A percentile compares a stretch with the other conserved stretches of the same genome.
Conservation (phyloP, 345 rosid species). For the Gossypium sturtianum region DNA sequence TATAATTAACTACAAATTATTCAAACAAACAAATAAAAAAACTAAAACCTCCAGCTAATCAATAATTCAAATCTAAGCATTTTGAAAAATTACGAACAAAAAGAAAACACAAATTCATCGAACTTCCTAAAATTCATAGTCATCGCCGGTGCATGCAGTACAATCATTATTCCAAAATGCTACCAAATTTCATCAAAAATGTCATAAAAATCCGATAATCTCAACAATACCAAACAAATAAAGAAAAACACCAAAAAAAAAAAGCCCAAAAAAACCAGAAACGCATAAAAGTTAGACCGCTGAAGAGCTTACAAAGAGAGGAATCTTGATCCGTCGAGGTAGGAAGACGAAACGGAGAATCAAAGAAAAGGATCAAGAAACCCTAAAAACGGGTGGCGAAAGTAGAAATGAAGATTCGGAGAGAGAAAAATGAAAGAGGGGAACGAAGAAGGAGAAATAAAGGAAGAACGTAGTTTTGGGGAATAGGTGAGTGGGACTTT, state of each 20-base stretch:
- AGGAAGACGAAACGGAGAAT: constrained; percentile 12
- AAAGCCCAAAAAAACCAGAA: not conserved
- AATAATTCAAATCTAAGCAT: constrained; percentile 17
- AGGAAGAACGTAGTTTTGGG: constrained; percentile 25
- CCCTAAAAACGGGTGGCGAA: constrained; percentile 25
- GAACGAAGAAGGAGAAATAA: constrained; percentile 7
- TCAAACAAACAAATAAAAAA: not conserved
- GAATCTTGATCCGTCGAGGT: constrained; percentile 49
- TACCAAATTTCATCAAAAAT: not conserved
- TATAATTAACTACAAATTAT: constrained; percentile 5
- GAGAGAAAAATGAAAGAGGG: not conserved
- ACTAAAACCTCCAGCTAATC: not conserved
- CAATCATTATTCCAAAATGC: not conserved
- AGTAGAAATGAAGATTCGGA: constrained; percentile 1
- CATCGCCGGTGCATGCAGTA: not conserved
- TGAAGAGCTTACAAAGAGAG: constrained; percentile 47
- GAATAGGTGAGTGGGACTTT: constrained; percentile 73
- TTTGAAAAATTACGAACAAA: not conserved
- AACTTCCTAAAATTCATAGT: not conserved
- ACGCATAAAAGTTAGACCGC: constrained; percentile 16
- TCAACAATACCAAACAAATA: not conserved
- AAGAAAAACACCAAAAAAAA: not conserved
- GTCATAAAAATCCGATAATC: not conserved
- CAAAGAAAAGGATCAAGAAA: constrained; percentile 27
- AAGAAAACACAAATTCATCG: not conserved